Evolutionary conservation across 345 rosid genomes (phyloP).

Genomic region (Rhodamnia argentea): DNA sequence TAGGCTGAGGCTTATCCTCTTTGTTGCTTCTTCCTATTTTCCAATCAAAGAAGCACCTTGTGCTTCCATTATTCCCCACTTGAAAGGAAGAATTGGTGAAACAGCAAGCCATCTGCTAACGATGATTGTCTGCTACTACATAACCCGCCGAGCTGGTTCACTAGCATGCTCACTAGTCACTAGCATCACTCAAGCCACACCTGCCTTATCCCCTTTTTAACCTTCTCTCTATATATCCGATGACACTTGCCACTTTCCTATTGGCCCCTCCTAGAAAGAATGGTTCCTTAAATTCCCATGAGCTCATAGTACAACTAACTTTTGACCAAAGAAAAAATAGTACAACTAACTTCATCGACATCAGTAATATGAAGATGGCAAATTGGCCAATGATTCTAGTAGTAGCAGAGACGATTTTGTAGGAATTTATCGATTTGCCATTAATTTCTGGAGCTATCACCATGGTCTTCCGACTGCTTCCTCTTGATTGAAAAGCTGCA

Average conservation of each 20-base stretch:
- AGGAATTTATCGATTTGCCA: neutral
- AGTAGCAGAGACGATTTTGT: neutral
- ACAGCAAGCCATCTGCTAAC: constrained; percentile 34
- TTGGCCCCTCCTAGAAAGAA: neutral
- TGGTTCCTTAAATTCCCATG: neutral
- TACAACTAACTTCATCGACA: neutral
- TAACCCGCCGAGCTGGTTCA: neutral
- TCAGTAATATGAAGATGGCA: neutral
- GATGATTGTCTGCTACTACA: neutral
- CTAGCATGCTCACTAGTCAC: constrained; percentile 6
- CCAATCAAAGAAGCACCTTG: constrained; percentile 49
- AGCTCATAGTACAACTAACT: neutral
- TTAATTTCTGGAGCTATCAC: neutral
- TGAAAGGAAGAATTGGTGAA: constrained; percentile 19
- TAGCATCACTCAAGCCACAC: neutral
- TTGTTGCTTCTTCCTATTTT: constrained; percentile 29
- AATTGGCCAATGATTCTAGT: neutral
- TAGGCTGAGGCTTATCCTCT: constrained; percentile 24
- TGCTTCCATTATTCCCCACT: constrained; percentile 11
- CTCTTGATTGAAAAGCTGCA: neutral
- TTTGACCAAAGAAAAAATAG: neutral
- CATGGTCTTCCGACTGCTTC: neutral
- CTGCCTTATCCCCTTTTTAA: constrained; percentile 8
- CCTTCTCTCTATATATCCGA: neutral
- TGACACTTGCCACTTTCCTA: neutral